phyloP scores from a whole-genome alignment of 306 rosid genomes.

The Casuarina glauca region DNA sequence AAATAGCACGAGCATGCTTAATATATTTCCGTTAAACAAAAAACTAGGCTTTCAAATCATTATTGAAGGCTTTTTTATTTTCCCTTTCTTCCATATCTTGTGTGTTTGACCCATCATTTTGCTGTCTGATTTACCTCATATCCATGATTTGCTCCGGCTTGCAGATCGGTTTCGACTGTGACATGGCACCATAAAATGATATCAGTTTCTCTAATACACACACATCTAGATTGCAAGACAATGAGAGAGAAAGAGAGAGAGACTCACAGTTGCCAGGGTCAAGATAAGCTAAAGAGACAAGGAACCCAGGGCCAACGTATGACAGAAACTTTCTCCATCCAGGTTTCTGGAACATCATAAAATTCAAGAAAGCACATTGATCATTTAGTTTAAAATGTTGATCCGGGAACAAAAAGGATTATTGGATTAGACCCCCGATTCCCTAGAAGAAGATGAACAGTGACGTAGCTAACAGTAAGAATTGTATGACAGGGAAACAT shows the following conservation, averaged over 20 bases:
- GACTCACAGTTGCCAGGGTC: constrained; percentile 81
- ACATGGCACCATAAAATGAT: not conserved
- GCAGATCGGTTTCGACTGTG: constrained; percentile 93
- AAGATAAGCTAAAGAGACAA: constrained; percentile 88
- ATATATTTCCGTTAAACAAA: too few relatives aligned
- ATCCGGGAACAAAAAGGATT: too few relatives aligned
- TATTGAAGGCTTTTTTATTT: not conserved
- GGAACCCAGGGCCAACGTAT: constrained; percentile 79
- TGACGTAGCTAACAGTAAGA: too few relatives aligned
- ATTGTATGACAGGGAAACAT: too few relatives aligned
- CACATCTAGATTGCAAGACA: not conserved
- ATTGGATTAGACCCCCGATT: too few relatives aligned
- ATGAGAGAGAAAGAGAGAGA: constrained; percentile 2
- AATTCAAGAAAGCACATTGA: too few relatives aligned
- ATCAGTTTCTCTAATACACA: not conserved
- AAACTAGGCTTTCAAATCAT: not conserved
- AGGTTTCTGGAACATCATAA: constrained; percentile 37
- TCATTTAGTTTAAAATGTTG: too few relatives aligned
- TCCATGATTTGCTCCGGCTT: constrained; percentile 80
- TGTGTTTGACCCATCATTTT: not conserved
- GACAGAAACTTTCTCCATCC: constrained; percentile 71
- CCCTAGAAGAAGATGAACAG: too few relatives aligned
- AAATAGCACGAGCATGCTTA: constrained; percentile 2
- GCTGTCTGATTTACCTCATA: constrained; percentile 55
- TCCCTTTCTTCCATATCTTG: not conserved